Evolutionary conservation across 345 rosid species (phyloP), one percentile per base, ranked within the genome.

Genomic region (Lagerstroemia speciosa): DNA sequence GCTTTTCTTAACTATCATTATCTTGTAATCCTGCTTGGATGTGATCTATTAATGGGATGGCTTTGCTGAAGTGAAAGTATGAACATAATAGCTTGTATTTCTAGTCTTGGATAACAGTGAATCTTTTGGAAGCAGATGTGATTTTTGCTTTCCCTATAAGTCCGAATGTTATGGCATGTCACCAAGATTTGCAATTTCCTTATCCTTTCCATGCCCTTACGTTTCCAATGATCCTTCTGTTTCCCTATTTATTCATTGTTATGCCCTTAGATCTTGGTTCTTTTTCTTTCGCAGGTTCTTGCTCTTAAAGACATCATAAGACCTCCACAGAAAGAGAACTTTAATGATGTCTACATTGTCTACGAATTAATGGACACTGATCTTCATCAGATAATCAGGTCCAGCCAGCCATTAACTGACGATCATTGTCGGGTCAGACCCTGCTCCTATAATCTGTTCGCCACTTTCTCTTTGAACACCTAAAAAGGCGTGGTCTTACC

Each of bases 351-450:
- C 24, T 94, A 92, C 82, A 86, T 83, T 41, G 96, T 94, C 68
- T 88, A 75, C 72, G 99, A 94, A 76, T 80, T 94, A 72, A 83
- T 94, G 99, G 99, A 94, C 79, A 89, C 98, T 19, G 99, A 94
- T 86, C 96, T 94, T 71, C 86, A 87, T 81, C 88, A 93, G 69
- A 88, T 94, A 41, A 87, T 94, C 52, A 89, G 89, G n/a, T 89
- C 99, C 80, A 82, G 78, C 82, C 99, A 89, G 83, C 65, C 71
- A n/a, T 78, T 94, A 84, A 84, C 84, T 1, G 91, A 82, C 72
- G 96, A 92, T 76, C 99, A 91, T 75, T 94, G 97, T 76, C 93
- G 97, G 81, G 99, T 94, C n/a, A 62, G 63, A 86, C 67, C 65
- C 72, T 65, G 26, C 64, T 62, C 63, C 63, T 29, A 53, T 53